Evolutionary conservation across 73 alveolate genomes (phyloP), one percentile per base, ranked within the genome.

Genomic region (Paraurostyla sp.): DNA sequence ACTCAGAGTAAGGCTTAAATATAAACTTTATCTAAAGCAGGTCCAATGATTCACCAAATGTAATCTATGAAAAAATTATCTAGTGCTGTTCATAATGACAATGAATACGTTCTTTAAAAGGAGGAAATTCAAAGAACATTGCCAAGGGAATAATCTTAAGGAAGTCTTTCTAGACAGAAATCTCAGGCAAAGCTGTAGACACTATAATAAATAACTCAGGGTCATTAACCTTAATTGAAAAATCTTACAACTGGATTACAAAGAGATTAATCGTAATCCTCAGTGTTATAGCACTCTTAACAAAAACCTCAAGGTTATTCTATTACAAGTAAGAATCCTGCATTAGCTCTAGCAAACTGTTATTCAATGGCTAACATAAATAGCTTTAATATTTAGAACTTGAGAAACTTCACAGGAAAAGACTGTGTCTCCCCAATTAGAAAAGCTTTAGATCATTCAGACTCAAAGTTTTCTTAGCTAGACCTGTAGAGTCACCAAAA

Each of bases 351-450:
- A 35, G 82, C 32, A 18, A 65, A 65, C 41, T 65, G 82, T 38
- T 65, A 65, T 38, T 65, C 82, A 13, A 65, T 65, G 82, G 82
- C 82, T 18, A 65, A 32, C 23, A 38, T 30, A 36, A 65, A 58
- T 40, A 30, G 46, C 33, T 40, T 65, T 3, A 65, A 65, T 65
- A 16, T 65, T 6, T 7, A n/a, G n/a, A n/a, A n/a, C n/a, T n/a
- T n/a, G n/a, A n/a, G n/a, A n/a, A n/a, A n/a, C n/a, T n/a, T n/a
- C n/a, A n/a, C n/a, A n/a, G 49, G 50, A 9, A 65, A 65, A 35
- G 82, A 65, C 41, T 65, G 82, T 22, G 23, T 40, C 4, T 65
- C 82, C 1, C 82, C 82, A 65, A 58, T 65, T 15, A 65, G 82
- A 38, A 65, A 40, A 38, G 82, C 82, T 13, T 22, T 65, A 6